Evolutionary conservation across 495 filamentous ascomycete genomes (phyloP).

Genomic region (Penicillium parvum): DNA sequence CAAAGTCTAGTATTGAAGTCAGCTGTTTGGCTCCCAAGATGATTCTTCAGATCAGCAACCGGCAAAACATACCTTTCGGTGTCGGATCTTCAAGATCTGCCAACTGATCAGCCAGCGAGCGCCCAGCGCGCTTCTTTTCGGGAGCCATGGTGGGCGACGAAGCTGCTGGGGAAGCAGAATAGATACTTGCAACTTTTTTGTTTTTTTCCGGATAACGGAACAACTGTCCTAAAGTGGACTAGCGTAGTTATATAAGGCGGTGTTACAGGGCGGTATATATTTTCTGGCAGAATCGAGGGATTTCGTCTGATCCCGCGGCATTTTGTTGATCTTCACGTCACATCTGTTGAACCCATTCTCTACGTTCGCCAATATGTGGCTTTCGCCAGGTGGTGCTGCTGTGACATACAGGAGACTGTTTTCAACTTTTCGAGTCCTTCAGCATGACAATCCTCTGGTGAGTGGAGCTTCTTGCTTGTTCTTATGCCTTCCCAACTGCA

Average conservation of each 20-base stretch:
- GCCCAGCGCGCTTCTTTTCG: slow-evolving; percentile 22
- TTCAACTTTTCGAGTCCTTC: slow-evolving; percentile 56
- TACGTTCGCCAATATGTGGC: slow-evolving; percentile 8
- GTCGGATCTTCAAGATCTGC: slow-evolving; percentile 60
- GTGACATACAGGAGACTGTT: slow-evolving; percentile 44
- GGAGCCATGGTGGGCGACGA: slow-evolving; percentile 22
- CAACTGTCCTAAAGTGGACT: slow-evolving; percentile 13
- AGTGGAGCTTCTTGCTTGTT: slow-evolving; percentile 5
- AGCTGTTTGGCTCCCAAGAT: too few relatives aligned
- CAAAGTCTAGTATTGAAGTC: slow-evolving; percentile 59
- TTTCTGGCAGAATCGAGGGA: slow-evolving; percentile 22
- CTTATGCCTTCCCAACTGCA: not conserved
- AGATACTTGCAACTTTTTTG: slow-evolving; percentile 21
- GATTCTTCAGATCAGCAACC: too few relatives aligned
- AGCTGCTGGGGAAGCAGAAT: slow-evolving; percentile 6
- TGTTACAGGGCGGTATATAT: not conserved
- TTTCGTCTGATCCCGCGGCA: not conserved
- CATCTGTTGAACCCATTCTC: not conserved
- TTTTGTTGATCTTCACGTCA: slow-evolving; percentile 1
- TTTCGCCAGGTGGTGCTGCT: not conserved
- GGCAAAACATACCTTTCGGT: slow-evolving; percentile 48
- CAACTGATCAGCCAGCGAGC: slow-evolving; percentile 59
- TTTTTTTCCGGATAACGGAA: slow-evolving; percentile 37
- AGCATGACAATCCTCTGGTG: slow-evolving; percentile 94
- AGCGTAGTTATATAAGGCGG: slow-evolving; percentile 1